Conservation (phyloP, 1,139 yeast genomes). For the Casaregolazyma suthepensis region DNA sequence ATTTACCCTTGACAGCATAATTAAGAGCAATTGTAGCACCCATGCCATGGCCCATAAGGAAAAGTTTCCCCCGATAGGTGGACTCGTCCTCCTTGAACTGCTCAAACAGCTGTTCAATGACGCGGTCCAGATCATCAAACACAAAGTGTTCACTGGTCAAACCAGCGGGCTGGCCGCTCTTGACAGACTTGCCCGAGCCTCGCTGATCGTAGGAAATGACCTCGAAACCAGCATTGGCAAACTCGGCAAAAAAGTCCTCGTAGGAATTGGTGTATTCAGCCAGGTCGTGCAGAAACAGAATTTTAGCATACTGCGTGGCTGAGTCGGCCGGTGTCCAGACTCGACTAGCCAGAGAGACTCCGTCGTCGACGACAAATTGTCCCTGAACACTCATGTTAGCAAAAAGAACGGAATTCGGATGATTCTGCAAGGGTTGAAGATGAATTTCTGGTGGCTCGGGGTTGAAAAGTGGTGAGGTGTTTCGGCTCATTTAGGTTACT, state of each 20-base stretch:
- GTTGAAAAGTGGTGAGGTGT: not conserved
- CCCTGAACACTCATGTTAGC: slow-evolving; percentile 1
- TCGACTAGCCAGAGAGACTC: slow-evolving; percentile 2
- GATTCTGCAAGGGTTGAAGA: not conserved
- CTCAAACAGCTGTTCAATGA: slow-evolving; percentile 34
- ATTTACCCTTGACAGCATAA: slow-evolving; percentile 64
- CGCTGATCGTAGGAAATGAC: slow-evolving; percentile 78
- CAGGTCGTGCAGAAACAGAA: slow-evolving; percentile 65
- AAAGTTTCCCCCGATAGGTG: slow-evolving; percentile 34
- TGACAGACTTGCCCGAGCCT: slow-evolving; percentile 77
- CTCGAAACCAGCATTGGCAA: slow-evolving; percentile 61
- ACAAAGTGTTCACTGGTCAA: slow-evolving; percentile 57
- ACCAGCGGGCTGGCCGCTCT: slow-evolving; percentile 47
- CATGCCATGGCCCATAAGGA: slow-evolving; percentile 86
- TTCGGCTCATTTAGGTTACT: not conserved
- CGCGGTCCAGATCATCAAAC: slow-evolving; percentile 63
- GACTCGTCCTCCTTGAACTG: not conserved
- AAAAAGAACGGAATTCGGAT: not conserved
- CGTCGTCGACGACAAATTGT: slow-evolving; percentile 5
- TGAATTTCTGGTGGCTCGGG: not conserved
- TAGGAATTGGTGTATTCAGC: slow-evolving; percentile 32
- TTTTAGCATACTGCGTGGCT: slow-evolving; percentile 41
- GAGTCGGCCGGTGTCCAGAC: slow-evolving; percentile 3
- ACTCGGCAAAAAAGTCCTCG: slow-evolving; percentile 51
- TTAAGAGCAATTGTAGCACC: slow-evolving; percentile 82